phyloP scores from a whole-genome alignment of 371 early-diverging fungal genomes.

The Mortierella sp. region DNA sequence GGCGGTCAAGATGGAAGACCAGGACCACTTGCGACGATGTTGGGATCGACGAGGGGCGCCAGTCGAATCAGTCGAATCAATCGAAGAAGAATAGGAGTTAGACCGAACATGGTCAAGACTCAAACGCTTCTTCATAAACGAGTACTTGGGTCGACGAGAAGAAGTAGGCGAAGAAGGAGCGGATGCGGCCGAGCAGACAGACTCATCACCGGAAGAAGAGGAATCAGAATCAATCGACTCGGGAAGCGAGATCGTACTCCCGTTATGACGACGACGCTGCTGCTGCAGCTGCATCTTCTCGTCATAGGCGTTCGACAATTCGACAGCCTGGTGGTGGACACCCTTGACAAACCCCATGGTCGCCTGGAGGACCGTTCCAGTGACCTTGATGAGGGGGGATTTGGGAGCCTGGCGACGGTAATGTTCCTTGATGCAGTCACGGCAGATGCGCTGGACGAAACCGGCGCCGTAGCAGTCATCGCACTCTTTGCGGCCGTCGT shows the following conservation, averaged over 20 bases:
- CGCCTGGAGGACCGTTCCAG: conserved; percentile 17
- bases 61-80: not conserved
- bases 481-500: conserved; percentile 38
- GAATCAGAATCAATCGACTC: conserved; percentile 6
- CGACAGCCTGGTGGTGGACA: not conserved
- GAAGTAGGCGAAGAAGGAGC: not conserved
- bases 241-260: not conserved
- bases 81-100: not conserved
- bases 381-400: conserved; percentile 14
- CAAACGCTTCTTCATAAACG: not conserved
- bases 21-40: conserved; percentile 36
- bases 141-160: not conserved
- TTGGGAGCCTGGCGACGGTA: conserved; percentile 27
- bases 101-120: not conserved
- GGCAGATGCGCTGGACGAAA: conserved; percentile 44
- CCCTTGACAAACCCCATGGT: not conserved
- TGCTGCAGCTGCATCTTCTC: too few relatives aligned
- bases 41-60: not conserved
- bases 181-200: not conserved
- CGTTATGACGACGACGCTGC: not conserved
- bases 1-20: conserved; percentile 15
- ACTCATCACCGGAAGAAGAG: too few relatives aligned
- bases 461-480: conserved; percentile 45
- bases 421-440: conserved; percentile 41
- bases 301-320: too few relatives aligned